Evolutionary conservation across 208 protist genomes (phyloP).

Genomic region (Endotrypanum monterogeii): DNA sequence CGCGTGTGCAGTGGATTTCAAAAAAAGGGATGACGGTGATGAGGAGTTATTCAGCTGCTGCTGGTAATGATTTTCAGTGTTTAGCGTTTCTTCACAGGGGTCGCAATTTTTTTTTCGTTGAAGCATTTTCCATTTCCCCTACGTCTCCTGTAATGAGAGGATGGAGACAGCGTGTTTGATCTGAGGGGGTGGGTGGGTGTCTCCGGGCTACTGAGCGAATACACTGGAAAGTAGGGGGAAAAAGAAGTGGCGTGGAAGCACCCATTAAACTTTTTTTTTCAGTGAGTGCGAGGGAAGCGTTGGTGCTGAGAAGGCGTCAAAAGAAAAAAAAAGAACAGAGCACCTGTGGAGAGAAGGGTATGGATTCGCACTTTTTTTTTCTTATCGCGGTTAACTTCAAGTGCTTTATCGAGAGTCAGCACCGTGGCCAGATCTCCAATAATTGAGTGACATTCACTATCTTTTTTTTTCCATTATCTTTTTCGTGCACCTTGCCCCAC

Average conservation of each 20-base stretch:
- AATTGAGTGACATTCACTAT: not conserved
- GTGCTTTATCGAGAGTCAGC: slow-evolving; percentile 5
- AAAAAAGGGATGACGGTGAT: not conserved
- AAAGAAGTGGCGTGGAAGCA: not conserved
- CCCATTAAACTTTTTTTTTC: not conserved
- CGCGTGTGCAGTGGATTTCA: not conserved
- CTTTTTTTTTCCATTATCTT: not conserved
- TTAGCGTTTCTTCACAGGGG: not conserved
- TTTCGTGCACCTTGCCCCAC: not conserved
- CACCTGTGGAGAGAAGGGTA: not conserved
- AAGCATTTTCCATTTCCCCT: not conserved
- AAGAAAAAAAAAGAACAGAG: not conserved
- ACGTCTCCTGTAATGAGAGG: not conserved
- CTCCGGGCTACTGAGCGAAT: not conserved
- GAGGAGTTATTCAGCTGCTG: not conserved
- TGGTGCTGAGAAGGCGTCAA: not conserved
- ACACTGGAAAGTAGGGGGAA: not conserved
- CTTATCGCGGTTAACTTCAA: not conserved
- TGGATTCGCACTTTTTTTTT: slow-evolving; percentile 7
- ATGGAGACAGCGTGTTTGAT: not conserved
- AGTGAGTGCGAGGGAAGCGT: not conserved
- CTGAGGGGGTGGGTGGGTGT: not conserved
- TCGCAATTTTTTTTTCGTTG: not conserved
- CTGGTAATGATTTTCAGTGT: not conserved
- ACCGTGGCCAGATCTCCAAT: not conserved